Conservation (phyloP, 768 basidiomycete genomes). For the Rhizopogon vinicolor region DNA sequence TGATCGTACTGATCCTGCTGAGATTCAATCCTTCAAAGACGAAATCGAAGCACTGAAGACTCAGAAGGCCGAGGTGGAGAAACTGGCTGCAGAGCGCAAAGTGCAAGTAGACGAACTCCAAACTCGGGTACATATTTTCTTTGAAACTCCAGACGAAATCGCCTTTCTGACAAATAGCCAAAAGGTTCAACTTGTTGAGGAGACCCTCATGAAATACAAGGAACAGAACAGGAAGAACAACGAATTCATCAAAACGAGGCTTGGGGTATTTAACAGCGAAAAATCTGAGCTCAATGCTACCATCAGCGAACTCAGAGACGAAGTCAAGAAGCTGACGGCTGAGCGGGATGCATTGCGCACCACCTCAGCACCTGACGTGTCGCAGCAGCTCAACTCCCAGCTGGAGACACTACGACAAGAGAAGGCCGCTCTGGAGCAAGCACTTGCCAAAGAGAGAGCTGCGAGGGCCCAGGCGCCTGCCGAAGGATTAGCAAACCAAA, state of each 20-base stretch:
- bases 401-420: constrained; percentile 32
- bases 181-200: constrained; percentile 42
- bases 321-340: constrained; percentile 22
- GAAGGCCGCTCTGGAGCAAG: constrained; percentile 34
- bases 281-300: constrained; percentile 25
- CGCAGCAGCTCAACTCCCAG: constrained; percentile 29
- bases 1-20: constrained; percentile 84
- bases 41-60: constrained; percentile 55
- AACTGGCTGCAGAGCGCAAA: constrained; percentile 23
- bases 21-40: constrained; percentile 74
- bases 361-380: constrained; percentile 11
- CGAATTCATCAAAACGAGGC: constrained; percentile 20
- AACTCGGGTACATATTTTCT: constrained; percentile 21
- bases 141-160: not conserved
- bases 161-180: not conserved
- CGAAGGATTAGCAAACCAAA: constrained; percentile 16
- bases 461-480: constrained; percentile 14
- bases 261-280: constrained; percentile 20
- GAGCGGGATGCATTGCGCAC: constrained; percentile 26
- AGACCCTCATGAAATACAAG: constrained; percentile 33
- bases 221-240: constrained; percentile 15
- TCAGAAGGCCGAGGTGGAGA: constrained; percentile 33
- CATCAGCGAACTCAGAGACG: constrained; percentile 18
- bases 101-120: constrained; percentile 24
- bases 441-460: constrained; percentile 33